Evolutionary conservation across 73 alveolate species (phyloP).

Genomic region (Tetrahymena borealis): DNA sequence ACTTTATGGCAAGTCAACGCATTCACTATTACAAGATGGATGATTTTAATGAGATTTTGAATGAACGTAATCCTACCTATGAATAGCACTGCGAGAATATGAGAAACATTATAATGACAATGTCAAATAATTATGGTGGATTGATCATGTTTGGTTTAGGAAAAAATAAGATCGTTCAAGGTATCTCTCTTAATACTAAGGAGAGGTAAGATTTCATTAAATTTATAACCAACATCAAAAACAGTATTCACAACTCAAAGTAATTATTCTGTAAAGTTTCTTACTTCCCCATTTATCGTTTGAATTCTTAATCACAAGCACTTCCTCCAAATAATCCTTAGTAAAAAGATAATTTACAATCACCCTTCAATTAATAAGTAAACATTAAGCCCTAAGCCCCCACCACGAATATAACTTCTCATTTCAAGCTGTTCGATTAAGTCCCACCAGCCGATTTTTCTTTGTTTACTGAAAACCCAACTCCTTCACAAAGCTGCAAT

Average conservation of each 20-base stretch:
- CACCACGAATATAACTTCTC: neutral
- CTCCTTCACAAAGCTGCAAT: neutral
- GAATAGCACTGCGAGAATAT: neutral
- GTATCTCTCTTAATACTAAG: neutral
- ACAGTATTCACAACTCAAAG: neutral
- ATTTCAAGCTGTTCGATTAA: neutral
- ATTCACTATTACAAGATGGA: neutral
- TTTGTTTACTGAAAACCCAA: neutral
- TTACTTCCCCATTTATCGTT: neutral
- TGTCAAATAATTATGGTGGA: neutral
- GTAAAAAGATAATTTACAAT: neutral
- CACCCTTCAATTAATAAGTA: neutral
- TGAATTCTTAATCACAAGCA: neutral
- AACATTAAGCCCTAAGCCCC: neutral
- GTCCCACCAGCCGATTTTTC: neutral
- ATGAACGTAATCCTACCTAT: neutral
- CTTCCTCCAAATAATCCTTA: neutral
- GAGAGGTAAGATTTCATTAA: neutral
- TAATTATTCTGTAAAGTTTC: neutral
- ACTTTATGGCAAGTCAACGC: neutral
- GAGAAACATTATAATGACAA: neutral
- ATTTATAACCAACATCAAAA: neutral
- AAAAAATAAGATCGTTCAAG: neutral
- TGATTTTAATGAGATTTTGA: neutral
- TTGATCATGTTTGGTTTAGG: neutral